Base-by-base conservation (phyloP, 148 eudicot species). In the Gaultheria prostrata region DNA sequence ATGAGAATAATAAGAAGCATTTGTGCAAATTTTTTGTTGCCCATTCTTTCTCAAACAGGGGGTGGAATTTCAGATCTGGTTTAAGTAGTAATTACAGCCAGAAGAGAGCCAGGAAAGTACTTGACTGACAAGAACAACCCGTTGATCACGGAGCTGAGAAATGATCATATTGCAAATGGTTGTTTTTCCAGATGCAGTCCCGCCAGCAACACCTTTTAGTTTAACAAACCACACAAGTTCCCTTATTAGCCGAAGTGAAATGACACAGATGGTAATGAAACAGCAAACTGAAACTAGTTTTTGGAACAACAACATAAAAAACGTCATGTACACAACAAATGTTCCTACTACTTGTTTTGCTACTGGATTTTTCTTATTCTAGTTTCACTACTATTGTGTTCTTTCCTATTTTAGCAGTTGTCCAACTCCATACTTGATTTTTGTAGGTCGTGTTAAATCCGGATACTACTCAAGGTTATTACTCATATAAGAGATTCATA, bases 91-190 rank as follows among this genome's bases (percentile, higher is more conserved):
- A 90, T 93, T 26, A 21, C 9, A 33, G 20, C 48, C 32, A 39
- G 67, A 8, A 26, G 77, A 82, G 83, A 56, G 75, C 92, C 97
- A 79, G 43, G 13, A 73, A 18, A 67, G 24, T 89, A 97, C 99
- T 96, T 95, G 99, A 89, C 92, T 93, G 35, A 97, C 99, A 81
- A 94, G 98, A 17, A 97, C 98, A 73, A 93, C 99, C 85, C 98
- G 98, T 88, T 97, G 99, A 91, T 97, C 99, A 90, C 84, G 96
- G 83, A 97, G 99, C 91, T 95, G 99, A 91, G 95, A 97, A 85
- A 97, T 92, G 56, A 97, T 97, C 98, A 97, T 88, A 87, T 95
- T 98, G 89, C 99, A 97, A 83, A 97, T 98, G 46, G 99, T 89
- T 75, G 98, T 94, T 88, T 97, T 97, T 69, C 99, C 99, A 45